A percentile compares a stretch with the other conserved stretches of the same genome.
These are phyloP conservation scores for Buddleja alternifolia DNA, from an alignment of 257 asterid genomes.

Conservation along the genomic window DNA sequence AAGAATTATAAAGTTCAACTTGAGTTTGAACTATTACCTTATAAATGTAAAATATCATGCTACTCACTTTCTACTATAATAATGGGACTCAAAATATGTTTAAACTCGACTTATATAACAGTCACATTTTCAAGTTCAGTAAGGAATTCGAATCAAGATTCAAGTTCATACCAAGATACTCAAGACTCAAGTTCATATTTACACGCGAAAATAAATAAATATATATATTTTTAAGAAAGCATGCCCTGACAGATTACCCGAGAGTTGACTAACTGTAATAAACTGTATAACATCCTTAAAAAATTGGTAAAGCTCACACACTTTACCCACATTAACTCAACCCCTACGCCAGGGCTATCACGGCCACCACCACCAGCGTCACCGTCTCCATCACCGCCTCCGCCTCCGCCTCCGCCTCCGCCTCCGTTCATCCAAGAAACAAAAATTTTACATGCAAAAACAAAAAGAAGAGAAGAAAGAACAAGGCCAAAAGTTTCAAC, in stretches of 20 bases:
- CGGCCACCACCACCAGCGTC: too few species aligned
- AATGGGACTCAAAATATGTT: too few species aligned
- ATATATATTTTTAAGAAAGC: too few species aligned
- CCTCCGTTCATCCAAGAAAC: background rate
- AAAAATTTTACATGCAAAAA: slow-evolving; percentile 23
- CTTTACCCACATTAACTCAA: slow-evolving; percentile 25
- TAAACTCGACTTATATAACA: too few species aligned
- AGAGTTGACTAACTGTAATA: background rate
- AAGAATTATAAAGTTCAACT: too few species aligned
- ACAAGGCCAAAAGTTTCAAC: background rate
- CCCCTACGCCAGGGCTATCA: background rate
- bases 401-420: too few species aligned
- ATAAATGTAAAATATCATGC: too few species aligned
- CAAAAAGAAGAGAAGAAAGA: background rate
- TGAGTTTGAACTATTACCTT: too few species aligned
- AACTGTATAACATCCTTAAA: slow-evolving; percentile 18
- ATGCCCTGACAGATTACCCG: background rate
- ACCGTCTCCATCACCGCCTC: too few species aligned
- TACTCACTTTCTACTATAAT: too few species aligned
- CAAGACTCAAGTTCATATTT: slow-evolving; percentile 14
- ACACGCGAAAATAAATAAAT: background rate
- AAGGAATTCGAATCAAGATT: background rate
- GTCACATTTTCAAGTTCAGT: too few species aligned
- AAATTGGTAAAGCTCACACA: slow-evolving; percentile 6
- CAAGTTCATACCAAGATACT: background rate